phyloP scores from a whole-genome alignment of 164 flowering plant genomes.

The Warburgia ugandensis region DNA sequence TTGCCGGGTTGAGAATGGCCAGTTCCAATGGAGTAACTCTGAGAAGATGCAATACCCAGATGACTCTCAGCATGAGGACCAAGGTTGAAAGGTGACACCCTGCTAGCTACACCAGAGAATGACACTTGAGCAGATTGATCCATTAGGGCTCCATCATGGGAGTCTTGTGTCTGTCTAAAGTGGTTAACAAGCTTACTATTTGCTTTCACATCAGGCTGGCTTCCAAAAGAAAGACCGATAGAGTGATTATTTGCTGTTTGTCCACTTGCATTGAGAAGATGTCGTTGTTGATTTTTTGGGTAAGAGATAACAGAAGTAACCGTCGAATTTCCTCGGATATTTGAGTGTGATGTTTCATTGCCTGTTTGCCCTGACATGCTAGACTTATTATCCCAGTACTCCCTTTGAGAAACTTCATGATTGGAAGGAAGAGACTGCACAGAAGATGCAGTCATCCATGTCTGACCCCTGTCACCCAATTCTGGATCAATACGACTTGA shows the following conservation, averaged over 20 bases:
- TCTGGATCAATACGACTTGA: slow-evolving; percentile 28
- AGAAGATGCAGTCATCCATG: slow-evolving; percentile 25
- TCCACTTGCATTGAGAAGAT: slow-evolving; percentile 28
- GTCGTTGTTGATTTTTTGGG: slow-evolving; percentile 37
- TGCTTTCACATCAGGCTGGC: slow-evolving; percentile 7
- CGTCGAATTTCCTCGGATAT: slow-evolving; percentile 25
- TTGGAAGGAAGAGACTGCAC: slow-evolving; percentile 27
- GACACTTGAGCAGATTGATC: slow-evolving; percentile 28
- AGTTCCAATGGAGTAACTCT: slow-evolving; percentile 3
- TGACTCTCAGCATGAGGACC: no score
- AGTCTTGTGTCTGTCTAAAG: slow-evolving; percentile 18
- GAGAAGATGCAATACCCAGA: no score
- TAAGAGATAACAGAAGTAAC: slow-evolving; percentile 24
- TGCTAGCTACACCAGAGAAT: slow-evolving; percentile 22
- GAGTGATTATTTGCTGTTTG: slow-evolving; percentile 24
- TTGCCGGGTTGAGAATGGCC: slow-evolving; percentile 16
- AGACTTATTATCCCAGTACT: slow-evolving; percentile 23
- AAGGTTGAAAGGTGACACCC: slow-evolving; percentile 20
- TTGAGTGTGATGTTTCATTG: slow-evolving; percentile 20
- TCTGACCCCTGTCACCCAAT: slow-evolving; percentile 23
- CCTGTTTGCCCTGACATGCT: slow-evolving; percentile 21
- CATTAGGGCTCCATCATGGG: slow-evolving; percentile 20
- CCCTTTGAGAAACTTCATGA: slow-evolving; percentile 24
- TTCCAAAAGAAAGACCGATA: slow-evolving; percentile 20
- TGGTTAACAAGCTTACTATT: slow-evolving; percentile 23